Evolutionary conservation across 257 asterid species (phyloP).

Genomic region (Linderniella brevidens): DNA sequence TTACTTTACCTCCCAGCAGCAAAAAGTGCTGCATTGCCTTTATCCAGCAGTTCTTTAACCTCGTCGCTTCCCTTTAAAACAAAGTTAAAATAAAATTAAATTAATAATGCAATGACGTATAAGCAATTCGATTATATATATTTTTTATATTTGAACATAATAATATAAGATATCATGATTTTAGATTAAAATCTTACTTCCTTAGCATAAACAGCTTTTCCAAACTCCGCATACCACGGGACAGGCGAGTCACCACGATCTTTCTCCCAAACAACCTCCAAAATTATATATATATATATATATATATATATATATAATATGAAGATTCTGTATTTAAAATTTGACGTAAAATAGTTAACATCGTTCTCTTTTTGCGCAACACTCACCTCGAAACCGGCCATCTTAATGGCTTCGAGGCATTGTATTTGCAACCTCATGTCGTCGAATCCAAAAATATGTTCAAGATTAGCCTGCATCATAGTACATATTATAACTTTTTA

Average conservation of each 20-base stretch:
- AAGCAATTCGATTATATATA: no score
- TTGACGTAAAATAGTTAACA: neutral
- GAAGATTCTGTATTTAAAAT: no score
- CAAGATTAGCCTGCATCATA: slow-evolving; percentile 65
- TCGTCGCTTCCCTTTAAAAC: no score
- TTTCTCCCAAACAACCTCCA: slow-evolving; percentile 73
- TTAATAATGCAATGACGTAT: no score
- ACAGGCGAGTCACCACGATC: slow-evolving; percentile 92
- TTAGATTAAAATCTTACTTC: slow-evolving; percentile 51
- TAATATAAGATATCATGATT: slow-evolving; percentile 39
- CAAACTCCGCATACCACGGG: slow-evolving; percentile 92
- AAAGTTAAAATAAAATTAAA: no score
- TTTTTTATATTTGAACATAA: no score
- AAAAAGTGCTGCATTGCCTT: no score
- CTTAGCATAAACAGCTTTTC: slow-evolving; percentile 61
- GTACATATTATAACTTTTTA: slow-evolving; percentile 6
- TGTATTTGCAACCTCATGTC: slow-evolving; percentile 51
- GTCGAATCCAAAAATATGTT: slow-evolving; percentile 83
- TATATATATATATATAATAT: no score
- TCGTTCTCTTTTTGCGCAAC: neutral
- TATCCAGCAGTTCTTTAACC: no score
- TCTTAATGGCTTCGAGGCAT: slow-evolving; percentile 63
- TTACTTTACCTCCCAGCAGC: neutral
- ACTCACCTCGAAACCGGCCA: slow-evolving; percentile 90
- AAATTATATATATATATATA: neutral